phyloP scores from a whole-genome alignment of 2,329 filamentous ascomycete species.

The Myriangium duriaei region DNA sequence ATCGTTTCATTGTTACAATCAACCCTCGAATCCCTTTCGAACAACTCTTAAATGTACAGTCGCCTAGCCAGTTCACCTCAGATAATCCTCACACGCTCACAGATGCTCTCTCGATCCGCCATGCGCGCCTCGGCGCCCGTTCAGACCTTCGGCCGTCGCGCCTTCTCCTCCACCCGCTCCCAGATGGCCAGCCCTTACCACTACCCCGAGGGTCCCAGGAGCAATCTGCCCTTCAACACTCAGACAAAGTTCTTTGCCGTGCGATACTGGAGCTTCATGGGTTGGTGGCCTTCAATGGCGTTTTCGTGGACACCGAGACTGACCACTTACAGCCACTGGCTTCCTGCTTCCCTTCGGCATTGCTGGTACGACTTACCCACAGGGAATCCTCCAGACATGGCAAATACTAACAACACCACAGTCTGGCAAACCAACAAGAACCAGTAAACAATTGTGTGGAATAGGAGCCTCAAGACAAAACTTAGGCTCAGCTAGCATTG shows the following conservation, averaged over 20 bases:
- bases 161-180: conserved; percentile 82
- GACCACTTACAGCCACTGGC: conserved; percentile 38
- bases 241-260: conserved; percentile 72
- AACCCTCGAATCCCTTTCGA: too few species aligned
- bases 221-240: conserved; percentile 96
- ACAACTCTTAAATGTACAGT: too few species aligned
- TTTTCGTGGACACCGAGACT: conserved; percentile 20
- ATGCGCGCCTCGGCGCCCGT: conserved; percentile 48
- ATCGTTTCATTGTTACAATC: too few species aligned
- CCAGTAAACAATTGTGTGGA: conserved; percentile 21
- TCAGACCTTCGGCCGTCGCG: conserved; percentile 69
- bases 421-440: conserved; percentile 59
- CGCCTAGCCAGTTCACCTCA: too few species aligned
- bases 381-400: too few species aligned
- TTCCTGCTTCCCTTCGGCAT: conserved; percentile 50
- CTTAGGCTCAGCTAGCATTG: background rate
- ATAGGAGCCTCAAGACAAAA: background rate
- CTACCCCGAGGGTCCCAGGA: conserved; percentile 91
- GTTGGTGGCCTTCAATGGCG: conserved; percentile 33
- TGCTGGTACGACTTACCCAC: conserved; percentile 41
- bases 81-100: conserved; percentile 1
- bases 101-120: conserved; percentile 68
- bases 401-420: conserved; percentile 25
- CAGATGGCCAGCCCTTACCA: conserved; percentile 88
- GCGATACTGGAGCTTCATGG: conserved; percentile 72